Base-by-base conservation (phyloP, 305 asterid genomes). In the Fraxinus platypoda region DNA sequence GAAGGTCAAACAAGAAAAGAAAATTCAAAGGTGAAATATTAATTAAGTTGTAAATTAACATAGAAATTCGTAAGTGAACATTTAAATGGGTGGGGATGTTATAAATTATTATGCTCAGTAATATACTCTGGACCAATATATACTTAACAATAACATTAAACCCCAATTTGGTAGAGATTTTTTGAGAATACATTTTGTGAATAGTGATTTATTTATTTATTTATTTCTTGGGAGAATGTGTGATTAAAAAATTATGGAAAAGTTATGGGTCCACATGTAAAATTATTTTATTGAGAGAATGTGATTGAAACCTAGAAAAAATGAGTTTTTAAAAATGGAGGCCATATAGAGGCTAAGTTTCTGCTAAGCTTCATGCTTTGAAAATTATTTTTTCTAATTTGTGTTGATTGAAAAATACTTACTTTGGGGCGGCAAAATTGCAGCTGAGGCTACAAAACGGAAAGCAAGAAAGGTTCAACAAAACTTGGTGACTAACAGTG, bases 1-100 rank as follows among this genome's bases (percentile, higher is more conserved):
- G 97, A 89, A 90, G 99, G 83, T 95, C 98, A 13, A 94, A 91
- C 78, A 96, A 92, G 89, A 96, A 96, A 82, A 88, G 98, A 75
- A 92, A 91, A 82, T 92, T 88, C 77, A 94, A 92, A 93, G 98
- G 98, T 88, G 73, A 90, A 86, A 78, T 41, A 79, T 74, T 46
- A 11, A 15, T 74, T 1, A 17, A 9, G 62, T 76, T 34, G 54
- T 12, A 81, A 72, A 33, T 78, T 21, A 15, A 57, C n/a, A n/a
- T 41, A 49, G 17, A 13, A 13, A 43, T 5, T 13, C 34, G n/a
- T 37, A 11, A 35, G 35, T 12, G n/a, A 8, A 8, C 71, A 62
- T 2, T 8, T 2, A 2, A 43, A 43, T 3, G 17, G 2, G 31
- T 6, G 2, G 68, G 59, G 43, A n/a, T n/a, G 25, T 2, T 12